A percentile compares a stretch with the other conserved stretches of the same genome.
phyloP scores from a whole-genome alignment of 768 basidiomycete species.

The Coprinopsis strossmayeri region DNA sequence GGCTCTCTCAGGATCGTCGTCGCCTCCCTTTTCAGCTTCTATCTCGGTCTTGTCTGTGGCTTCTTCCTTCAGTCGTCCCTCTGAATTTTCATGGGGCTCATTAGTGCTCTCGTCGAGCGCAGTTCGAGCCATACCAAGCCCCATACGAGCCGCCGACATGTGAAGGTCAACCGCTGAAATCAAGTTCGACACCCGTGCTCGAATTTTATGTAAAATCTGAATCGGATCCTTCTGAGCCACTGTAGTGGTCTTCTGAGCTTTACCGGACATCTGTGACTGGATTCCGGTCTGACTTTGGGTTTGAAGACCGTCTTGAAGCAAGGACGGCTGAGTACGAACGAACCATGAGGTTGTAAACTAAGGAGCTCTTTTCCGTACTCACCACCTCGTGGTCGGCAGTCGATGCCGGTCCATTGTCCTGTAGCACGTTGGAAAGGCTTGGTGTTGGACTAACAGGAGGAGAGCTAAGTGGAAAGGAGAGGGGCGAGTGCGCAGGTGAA shows the following conservation, averaged over 20 bases:
- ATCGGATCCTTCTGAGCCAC: neutral
- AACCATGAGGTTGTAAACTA: neutral
- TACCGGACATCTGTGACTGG: too few species aligned
- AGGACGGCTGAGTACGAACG: neutral
- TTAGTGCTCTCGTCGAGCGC: constrained; percentile 1
- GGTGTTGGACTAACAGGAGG: too few species aligned
- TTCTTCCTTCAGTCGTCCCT: neutral
- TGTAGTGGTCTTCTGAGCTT: neutral
- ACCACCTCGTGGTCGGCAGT: too few species aligned
- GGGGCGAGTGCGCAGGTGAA: too few species aligned
- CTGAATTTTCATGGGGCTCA: neutral
- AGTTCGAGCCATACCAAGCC: constrained; percentile 2
- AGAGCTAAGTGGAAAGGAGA: too few species aligned
- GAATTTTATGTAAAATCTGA: constrained; percentile 1
- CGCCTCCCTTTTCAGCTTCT: neutral
- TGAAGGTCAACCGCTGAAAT: constrained; percentile 3
- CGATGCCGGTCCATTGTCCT: neutral
- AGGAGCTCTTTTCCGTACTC: too few species aligned
- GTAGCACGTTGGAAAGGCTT: neutral
- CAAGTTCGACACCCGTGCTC: neutral
- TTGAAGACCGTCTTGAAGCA: neutral
- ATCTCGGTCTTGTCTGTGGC: neutral
- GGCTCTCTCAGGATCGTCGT: neutral
- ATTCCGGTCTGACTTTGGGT: too few species aligned
- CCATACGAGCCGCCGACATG: neutral